Base-by-base conservation (phyloP, 805 yeast genomes). In the Saturnispora serradocipensis region DNA sequence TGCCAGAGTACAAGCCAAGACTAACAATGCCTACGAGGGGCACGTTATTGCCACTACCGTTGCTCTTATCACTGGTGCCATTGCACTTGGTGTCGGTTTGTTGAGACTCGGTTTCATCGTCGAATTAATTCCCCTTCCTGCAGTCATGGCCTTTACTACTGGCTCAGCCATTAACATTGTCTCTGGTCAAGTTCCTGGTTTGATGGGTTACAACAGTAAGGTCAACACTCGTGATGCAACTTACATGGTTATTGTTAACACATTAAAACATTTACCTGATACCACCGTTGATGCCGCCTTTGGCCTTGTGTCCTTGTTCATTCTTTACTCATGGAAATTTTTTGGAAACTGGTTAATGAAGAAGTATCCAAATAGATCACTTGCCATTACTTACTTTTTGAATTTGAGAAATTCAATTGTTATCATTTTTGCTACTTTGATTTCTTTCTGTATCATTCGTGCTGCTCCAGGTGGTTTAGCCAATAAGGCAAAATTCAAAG, bases 111-210 rank as follows among this genome's bases (percentile, higher is more conserved):
- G 97, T 0, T 90, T 90, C 70, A 73, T 90, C 49, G 80, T 90
- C 43, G 97, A 90, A 67, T 81, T 86, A 64, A 88, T 90, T 61
- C 88, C 97, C 3, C 74, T 84, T 62, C 96, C 96, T 45, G 95
- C 96, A 1, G 96, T 90, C 42, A 75, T 88, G 69, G 97, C 97
- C 0, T 90, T 89, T 72, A 90, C 90, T 91, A 77, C 91, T 34
- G 97, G 97, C 49, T 89, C 97, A 4, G 96, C 97, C 2, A 77
- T 90, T 61, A 82, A 75, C 61, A 90, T 90, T 63, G 73, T 84
- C 35, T 67, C 74, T 54, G 97, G 97, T 24, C 97, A 90, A 71
- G 82, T 90, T 6, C 96, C 97, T 4, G 84, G 74, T 4, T 73
- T 90, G 53, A 75, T 90, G 86, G 97, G 97, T 16, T 85, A 74